These are phyloP conservation scores for Xenoacremonium recifei DNA, from an alignment of 2,329 filamentous ascomycete species.

Conservation along the genomic window DNA sequence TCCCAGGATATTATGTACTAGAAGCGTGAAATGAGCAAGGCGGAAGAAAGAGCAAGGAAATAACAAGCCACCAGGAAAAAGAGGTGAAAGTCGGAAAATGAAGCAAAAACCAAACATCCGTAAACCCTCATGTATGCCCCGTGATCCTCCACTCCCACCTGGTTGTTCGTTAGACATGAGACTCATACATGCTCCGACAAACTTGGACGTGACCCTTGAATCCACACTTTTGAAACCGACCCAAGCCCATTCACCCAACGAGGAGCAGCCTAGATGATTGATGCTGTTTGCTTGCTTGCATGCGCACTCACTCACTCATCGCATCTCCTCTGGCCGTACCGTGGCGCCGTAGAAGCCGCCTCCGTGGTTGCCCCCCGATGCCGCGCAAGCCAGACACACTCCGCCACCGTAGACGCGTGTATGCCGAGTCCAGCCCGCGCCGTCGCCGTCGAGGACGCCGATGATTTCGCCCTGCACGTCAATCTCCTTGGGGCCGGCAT, in stretches of 20 bases:
- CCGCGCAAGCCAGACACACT: conserved; percentile 54
- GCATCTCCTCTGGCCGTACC: conserved; percentile 52
- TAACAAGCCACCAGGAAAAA: conserved; percentile 1
- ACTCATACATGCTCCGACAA: conserved; percentile 2
- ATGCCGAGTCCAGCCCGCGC: conserved; percentile 55
- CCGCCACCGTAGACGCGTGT: conserved; percentile 60
- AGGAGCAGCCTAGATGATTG: too few species aligned
- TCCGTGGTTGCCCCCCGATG: conserved; percentile 41
- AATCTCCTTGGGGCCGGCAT: conserved; percentile 31
- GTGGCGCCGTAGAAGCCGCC: conserved; percentile 54
- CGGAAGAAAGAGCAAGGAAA: conserved; percentile 4
- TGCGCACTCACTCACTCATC: too few species aligned
- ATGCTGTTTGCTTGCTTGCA: too few species aligned
- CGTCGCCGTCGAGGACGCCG: conserved; percentile 45
- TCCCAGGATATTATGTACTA: conserved; percentile 19
- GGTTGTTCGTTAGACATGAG: neutral
- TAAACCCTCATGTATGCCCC: conserved; percentile 4
- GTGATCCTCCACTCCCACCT: conserved; percentile 4
- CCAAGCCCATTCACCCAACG: too few species aligned
- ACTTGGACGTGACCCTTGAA: conserved; percentile 5
- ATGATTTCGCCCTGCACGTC: conserved; percentile 51
- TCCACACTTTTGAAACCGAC: neutral
- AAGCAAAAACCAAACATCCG: conserved; percentile 4
- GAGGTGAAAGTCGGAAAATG: too few species aligned
- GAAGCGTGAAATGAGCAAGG: conserved; percentile 7